Conservation (phyloP, 306 rosid genomes). For the Parietaria judaica region DNA sequence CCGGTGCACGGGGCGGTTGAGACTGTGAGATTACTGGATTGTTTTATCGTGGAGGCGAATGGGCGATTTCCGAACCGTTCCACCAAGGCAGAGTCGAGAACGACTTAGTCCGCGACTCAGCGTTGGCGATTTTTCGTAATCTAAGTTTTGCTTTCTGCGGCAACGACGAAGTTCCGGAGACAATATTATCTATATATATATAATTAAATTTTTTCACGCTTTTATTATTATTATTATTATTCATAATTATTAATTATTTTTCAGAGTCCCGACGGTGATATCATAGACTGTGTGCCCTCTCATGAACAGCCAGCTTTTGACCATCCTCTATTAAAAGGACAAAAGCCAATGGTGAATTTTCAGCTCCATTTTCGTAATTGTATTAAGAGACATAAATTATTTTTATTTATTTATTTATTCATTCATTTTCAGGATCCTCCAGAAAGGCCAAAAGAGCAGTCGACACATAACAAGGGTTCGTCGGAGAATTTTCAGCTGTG, state of each 20-base stretch:
- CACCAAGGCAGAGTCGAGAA: no score
- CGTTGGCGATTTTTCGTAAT: no score
- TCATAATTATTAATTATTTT: not conserved
- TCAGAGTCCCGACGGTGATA: conserved; percentile 90
- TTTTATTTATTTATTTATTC: not conserved
- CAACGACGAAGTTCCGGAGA: no score
- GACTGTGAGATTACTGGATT: no score
- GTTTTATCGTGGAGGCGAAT: no score
- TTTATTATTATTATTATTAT: conserved; percentile 10
- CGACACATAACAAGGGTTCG: conserved; percentile 17
- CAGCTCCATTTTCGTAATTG: not conserved
- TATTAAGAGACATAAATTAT: not conserved
- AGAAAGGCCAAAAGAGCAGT: conserved; percentile 52
- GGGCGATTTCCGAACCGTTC: no score
- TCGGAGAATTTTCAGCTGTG: conserved; percentile 63
- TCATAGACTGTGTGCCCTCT: conserved; percentile 74
- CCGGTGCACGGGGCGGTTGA: no score
- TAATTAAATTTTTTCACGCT: conserved; percentile 17
- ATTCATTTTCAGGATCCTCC: conserved; percentile 63
- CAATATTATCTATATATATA: no score
- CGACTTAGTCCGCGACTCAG: no score
- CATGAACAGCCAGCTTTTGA: conserved; percentile 93
- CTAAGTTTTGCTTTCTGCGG: no score
- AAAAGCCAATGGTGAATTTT: conserved; percentile 58
- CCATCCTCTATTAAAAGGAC: conserved; percentile 66